phyloP scores from a whole-genome alignment of 2,329 filamentous ascomycete species.

The Pestalotiopsis sp. region DNA sequence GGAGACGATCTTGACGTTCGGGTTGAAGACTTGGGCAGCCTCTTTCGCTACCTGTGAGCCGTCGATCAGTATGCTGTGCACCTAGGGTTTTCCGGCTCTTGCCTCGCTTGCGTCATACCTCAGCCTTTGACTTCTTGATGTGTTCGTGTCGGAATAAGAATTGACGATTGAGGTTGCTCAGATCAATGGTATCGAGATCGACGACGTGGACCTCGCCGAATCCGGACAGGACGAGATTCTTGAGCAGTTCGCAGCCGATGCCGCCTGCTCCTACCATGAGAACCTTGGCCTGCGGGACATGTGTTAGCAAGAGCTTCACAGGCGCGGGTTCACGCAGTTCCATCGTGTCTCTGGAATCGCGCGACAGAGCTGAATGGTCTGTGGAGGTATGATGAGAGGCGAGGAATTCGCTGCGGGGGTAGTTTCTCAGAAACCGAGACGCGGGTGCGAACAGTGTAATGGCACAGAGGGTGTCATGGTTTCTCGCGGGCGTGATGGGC shows the following conservation, averaged over 20 bases:
- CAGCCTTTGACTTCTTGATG: conserved; percentile 94
- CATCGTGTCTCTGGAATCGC: conserved; percentile 18
- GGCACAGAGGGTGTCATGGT: background rate
- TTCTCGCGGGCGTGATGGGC: background rate
- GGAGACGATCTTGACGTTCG: conserved; percentile 80
- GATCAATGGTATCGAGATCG: conserved; percentile 96
- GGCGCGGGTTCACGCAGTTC: conserved; percentile 10
- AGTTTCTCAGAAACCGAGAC: background rate
- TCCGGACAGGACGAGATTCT: conserved; percentile 90
- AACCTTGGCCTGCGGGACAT: conserved; percentile 69
- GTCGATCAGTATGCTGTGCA: conserved; percentile 20
- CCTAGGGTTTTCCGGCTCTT: conserved; percentile 12
- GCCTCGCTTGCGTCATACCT: conserved; percentile 58
- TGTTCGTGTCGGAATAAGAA: conserved; percentile 97
- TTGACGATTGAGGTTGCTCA: conserved; percentile 96
- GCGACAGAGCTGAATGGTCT: background rate
- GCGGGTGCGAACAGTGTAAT: background rate
- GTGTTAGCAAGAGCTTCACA: conserved; percentile 34
- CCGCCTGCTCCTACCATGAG: conserved; percentile 95
- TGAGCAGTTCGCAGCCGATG: conserved; percentile 96
- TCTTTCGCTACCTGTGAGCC: conserved; percentile 80
- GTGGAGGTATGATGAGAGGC: background rate
- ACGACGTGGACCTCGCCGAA: conserved; percentile 94
- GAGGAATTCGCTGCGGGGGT: background rate
- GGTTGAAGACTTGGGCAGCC: conserved; percentile 87